These are phyloP conservation scores for Dendryphion nanum DNA, from an alignment of 2,329 filamentous ascomycete species.

Conservation along the genomic window DNA sequence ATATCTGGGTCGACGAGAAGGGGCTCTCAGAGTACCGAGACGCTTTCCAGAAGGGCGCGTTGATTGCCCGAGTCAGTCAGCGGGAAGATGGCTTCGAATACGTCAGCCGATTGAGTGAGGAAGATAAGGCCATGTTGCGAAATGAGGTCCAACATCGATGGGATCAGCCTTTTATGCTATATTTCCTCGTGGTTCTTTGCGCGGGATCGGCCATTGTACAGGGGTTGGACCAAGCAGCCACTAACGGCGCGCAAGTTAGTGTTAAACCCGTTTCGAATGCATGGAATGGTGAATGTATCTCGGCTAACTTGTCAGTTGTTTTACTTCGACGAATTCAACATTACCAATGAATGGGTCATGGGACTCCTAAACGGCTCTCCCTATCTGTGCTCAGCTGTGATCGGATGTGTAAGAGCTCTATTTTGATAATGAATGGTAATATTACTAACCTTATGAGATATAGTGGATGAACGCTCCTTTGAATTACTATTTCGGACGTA, in stretches of 20 bases:
- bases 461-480: slow-evolving; percentile 35
- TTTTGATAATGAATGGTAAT: no score
- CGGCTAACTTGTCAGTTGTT: slow-evolving; percentile 16
- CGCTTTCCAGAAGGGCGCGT: slow-evolving; percentile 51
- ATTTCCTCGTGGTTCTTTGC: slow-evolving; percentile 64
- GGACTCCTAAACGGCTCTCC: slow-evolving; percentile 31
- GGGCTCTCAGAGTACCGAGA: slow-evolving; percentile 50
- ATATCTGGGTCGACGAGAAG: slow-evolving; percentile 52
- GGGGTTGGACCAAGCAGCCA: slow-evolving; percentile 45
- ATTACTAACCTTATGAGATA: no score
- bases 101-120: slow-evolving; percentile 49
- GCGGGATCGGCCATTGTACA: slow-evolving; percentile 70
- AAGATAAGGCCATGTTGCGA: slow-evolving; percentile 58
- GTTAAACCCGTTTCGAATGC: not conserved
- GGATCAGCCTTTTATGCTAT: slow-evolving; percentile 66
- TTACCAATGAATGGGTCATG: slow-evolving; percentile 26
- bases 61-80: slow-evolving; percentile 47
- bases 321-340: slow-evolving; percentile 29
- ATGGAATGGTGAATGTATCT: not conserved
- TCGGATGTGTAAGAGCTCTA: no score
- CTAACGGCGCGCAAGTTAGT: slow-evolving; percentile 31
- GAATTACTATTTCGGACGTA: slow-evolving; percentile 29
- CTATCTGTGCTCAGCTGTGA: slow-evolving; percentile 41
- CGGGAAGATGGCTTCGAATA: slow-evolving; percentile 50
- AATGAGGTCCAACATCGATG: slow-evolving; percentile 66